phyloP scores from a whole-genome alignment of 441 rosid genomes.

The Populus hybrid region DNA sequence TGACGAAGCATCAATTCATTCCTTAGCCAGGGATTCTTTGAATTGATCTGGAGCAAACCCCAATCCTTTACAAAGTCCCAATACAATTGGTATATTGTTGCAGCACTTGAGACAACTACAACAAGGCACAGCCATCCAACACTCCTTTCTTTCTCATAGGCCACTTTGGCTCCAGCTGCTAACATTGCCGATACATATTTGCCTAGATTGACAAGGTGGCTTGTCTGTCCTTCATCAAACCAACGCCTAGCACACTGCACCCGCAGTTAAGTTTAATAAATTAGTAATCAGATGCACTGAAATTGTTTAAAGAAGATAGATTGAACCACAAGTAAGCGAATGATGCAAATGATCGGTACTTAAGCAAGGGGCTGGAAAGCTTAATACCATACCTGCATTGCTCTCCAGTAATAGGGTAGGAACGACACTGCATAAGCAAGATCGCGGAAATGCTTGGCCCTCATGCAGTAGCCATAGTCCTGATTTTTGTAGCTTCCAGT shows the following conservation, averaged over 20 bases:
- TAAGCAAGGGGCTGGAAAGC: neutral
- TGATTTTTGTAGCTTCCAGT: conserved; percentile 91
- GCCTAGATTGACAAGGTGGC: conserved; percentile 85
- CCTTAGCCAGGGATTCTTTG: conserved; percentile 96
- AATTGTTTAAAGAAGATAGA: neutral
- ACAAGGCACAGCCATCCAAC: conserved; percentile 75
- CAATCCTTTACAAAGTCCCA: conserved; percentile 99
- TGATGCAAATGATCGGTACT: neutral
- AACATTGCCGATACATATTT: conserved; percentile 98
- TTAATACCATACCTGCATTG: conserved; percentile 79
- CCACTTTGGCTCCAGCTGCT: conserved; percentile 96
- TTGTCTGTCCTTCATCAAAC: conserved; percentile 88
- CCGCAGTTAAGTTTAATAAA: conserved; percentile 1
- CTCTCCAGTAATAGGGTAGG: conserved; percentile 97
- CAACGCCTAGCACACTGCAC: conserved; percentile 94
- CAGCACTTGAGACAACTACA: conserved; percentile 78
- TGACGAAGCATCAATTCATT: conserved; percentile 90
- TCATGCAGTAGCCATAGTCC: conserved; percentile 87
- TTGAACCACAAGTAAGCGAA: neutral
- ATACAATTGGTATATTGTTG: conserved; percentile 93
- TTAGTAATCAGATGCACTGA: neutral
- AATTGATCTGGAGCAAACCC: conserved; percentile 92
- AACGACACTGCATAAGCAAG: conserved; percentile 97
- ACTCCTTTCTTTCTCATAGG: conserved; percentile 74
- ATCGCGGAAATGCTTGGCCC: conserved; percentile 70